Evolutionary conservation across 1,284 basidiomycete species (phyloP), one percentile per base, ranked within the genome.

Genomic region (Irpex sp.): DNA sequence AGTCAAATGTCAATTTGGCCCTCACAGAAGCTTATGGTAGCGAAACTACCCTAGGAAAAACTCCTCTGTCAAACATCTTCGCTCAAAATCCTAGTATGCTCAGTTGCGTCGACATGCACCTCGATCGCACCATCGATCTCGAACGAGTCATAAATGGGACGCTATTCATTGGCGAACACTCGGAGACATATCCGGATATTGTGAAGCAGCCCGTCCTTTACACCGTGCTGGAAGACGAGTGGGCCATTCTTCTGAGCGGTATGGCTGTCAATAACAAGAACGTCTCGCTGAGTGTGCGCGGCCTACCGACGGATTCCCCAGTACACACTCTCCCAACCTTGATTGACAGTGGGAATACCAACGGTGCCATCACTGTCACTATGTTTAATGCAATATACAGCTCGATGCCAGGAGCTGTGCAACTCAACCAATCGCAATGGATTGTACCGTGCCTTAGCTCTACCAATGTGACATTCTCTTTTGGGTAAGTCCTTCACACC

Each of bases 321-420:
- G 26, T 26, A 26, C 67, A 0, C 58, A 74, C 4, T 71, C 72
- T 3, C 51, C 58, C n/a, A 51, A 57, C 3, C 69, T 70, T 8
- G 71, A 26, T 26, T 26, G 26, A 26, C 26, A 26, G 26, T 26
- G 26, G 26, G 26, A 26, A 26, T 26, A 26, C 26, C 26, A 26
- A 26, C 26, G 26, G 26, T 26, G 26, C 26, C 26, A 26, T 26
- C 26, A 26, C 26, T 26, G 26, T 26, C 26, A 26, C 26, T 26
- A 26, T 26, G 26, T 26, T 74, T 1, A 68, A 73, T 54, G 64
- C 67, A 17, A 72, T 76, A 57, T 75, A 76, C 62, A 60, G 65
- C 26, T 63, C 49, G 37, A 71, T 75, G 31, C 62, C 67, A 1
- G 73, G 72, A 9, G 65, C 74, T 4, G 61, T 63, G n/a, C 71